These are phyloP conservation scores for Limtongia smithiae DNA, from an alignment of 805 yeast species.

Conservation along the genomic window DNA sequence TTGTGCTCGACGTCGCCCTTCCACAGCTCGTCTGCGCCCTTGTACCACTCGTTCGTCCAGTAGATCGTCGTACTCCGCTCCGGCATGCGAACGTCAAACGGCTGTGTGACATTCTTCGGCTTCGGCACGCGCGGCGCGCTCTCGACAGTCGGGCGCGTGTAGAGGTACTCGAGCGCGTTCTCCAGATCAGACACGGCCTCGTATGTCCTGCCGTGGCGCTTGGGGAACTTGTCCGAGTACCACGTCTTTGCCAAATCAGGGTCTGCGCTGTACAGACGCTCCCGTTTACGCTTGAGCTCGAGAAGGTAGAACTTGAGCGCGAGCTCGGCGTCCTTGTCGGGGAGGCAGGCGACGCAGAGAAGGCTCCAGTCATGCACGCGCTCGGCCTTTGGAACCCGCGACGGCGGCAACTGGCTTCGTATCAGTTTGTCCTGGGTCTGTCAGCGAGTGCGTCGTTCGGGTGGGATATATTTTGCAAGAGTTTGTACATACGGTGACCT, in stretches of 20 bases:
- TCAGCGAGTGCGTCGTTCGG: not conserved
- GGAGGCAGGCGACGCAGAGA: slow-evolving; percentile 23
- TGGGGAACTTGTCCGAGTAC: slow-evolving; percentile 20
- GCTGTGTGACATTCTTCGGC: slow-evolving; percentile 5
- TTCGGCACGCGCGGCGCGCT: not conserved
- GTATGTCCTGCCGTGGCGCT: slow-evolving; percentile 17
- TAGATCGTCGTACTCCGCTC: slow-evolving; percentile 11
- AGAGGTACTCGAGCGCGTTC: slow-evolving; percentile 24
- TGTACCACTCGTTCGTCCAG: slow-evolving; percentile 27
- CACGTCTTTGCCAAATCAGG: slow-evolving; percentile 8
- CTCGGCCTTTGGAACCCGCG: slow-evolving; percentile 14
- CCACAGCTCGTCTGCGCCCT: slow-evolving; percentile 23
- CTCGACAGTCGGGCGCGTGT: slow-evolving; percentile 13
- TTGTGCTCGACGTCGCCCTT: slow-evolving; percentile 12
- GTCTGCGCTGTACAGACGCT: slow-evolving; percentile 12
- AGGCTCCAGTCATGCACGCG: slow-evolving; percentile 23
- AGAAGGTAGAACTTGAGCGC: slow-evolving; percentile 13
- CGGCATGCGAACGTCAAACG: slow-evolving; percentile 23
- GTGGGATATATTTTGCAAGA: too few relatives aligned
- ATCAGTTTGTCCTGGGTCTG: slow-evolving; percentile 12
- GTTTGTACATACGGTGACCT: slow-evolving; percentile 15
- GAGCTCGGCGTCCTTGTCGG: slow-evolving; percentile 5
- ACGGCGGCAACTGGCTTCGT: slow-evolving; percentile 14
- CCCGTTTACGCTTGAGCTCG: slow-evolving; percentile 26
- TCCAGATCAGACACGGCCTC: slow-evolving; percentile 27